Evolutionary conservation across 306 rosid species (phyloP).

Genomic region (Begonia peltatifolia): DNA sequence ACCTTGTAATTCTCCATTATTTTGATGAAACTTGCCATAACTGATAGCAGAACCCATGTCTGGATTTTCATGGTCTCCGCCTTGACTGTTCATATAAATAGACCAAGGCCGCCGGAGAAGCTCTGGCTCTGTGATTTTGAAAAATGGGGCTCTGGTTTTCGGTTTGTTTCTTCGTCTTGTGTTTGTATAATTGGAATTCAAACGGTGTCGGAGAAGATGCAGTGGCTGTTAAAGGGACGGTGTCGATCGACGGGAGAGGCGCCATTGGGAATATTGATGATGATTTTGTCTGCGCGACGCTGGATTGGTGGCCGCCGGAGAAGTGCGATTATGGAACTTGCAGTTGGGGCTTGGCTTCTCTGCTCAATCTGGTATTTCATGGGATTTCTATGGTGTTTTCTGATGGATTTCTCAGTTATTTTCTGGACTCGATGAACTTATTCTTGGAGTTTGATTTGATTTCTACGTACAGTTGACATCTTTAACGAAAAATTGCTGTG

Average conservation of each 20-base stretch:
- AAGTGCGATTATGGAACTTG: conserved; percentile 87
- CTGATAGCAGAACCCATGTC: no score
- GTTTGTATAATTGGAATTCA: conserved; percentile 20
- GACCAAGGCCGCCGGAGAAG: no score
- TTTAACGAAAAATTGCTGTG: no score
- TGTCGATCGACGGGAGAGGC: conserved; percentile 38
- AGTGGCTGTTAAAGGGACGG: conserved; percentile 26
- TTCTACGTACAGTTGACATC: no score
- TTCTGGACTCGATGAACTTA: no score
- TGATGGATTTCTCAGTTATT: no score
- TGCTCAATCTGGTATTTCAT: conserved; percentile 64
- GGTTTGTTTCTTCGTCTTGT: conserved; percentile 21
- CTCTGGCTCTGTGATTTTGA: conserved; percentile 33
- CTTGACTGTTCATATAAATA: no score
- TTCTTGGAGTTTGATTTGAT: no score
- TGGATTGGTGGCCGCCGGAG: conserved; percentile 99
- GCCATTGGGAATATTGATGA: conserved; percentile 52
- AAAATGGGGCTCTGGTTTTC: conserved; percentile 35
- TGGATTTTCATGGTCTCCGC: no score
- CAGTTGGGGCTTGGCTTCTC: conserved; percentile 79
- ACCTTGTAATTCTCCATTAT: no score
- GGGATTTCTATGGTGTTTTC: no score
- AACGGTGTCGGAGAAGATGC: conserved; percentile 12
- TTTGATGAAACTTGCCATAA: no score
- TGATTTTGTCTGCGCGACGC: conserved; percentile 81